These are phyloP conservation scores for Hypoxylon sp. DNA, from an alignment of 2,329 filamentous ascomycete genomes.

Conservation along the genomic window DNA sequence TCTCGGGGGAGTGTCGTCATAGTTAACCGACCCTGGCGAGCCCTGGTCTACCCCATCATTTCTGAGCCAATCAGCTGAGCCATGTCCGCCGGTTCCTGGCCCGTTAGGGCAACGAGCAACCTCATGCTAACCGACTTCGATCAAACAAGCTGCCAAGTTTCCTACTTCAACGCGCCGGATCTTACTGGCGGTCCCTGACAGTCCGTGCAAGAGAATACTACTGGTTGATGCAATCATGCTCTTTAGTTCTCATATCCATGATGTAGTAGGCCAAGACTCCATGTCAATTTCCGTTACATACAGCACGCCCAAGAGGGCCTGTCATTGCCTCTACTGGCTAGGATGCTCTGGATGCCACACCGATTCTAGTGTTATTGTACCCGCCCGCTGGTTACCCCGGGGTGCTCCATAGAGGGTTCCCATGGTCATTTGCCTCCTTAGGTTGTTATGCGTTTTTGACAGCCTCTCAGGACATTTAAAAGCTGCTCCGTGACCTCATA, in stretches of 20 bases:
- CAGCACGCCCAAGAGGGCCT: neutral
- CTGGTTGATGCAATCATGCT: constrained; percentile 32
- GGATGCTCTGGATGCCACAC: constrained; percentile 4
- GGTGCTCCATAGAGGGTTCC: neutral
- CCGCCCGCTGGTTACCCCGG: constrained; percentile 5
- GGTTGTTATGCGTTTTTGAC: constrained; percentile 11
- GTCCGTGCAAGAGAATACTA: constrained; percentile 19
- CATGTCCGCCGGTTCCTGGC: constrained; percentile 34
- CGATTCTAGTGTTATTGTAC: constrained; percentile 6
- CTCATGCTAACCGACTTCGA: constrained; percentile 25
- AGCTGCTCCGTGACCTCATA: constrained; percentile 46
- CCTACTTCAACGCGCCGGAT: constrained; percentile 17
- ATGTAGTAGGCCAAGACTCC: constrained; percentile 32
- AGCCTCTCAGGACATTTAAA: constrained; percentile 29
- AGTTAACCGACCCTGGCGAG: constrained; percentile 19
- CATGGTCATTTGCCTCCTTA: constrained; percentile 16
- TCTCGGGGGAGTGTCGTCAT: constrained; percentile 40
- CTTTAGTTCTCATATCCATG: constrained; percentile 28
- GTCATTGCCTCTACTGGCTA: constrained; percentile 19
- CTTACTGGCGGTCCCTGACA: constrained; percentile 18
- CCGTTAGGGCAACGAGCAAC: constrained; percentile 36
- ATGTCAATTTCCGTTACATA: constrained; percentile 27
- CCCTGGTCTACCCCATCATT: constrained; percentile 10
- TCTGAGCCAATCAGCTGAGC: constrained; percentile 31
- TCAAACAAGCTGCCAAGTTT: constrained; percentile 36